Base-by-base conservation (phyloP, 495 filamentous ascomycete species). In the Aspergillus panamensis region DNA sequence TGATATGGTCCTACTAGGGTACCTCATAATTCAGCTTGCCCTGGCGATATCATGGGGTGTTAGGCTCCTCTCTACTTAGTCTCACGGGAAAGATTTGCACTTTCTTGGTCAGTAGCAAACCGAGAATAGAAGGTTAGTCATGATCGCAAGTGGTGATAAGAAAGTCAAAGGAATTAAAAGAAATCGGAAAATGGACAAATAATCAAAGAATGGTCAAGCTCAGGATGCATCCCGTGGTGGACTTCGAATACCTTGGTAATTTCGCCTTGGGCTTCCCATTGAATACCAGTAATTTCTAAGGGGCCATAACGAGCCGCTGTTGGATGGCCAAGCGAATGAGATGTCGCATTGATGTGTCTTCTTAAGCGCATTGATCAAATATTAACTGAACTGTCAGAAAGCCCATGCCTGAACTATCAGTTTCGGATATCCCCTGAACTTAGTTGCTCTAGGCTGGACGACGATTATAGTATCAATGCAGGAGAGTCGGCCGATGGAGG, bases 351-450 rank as follows among this genome's bases (percentile, higher is more conserved):
- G 47, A 55, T 51, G 48, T 45, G 39, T 55, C 37, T 48, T 20
- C 58, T 54, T 35, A 31, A 61, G 30, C 37, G 16, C 42, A 45
- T 19, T 45, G 42, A 19, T 21, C 19, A 16, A 17, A 32, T 29
- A 14, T 47, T 25, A 32, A 31, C 45, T 45, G 21, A n/a, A n/a
- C 35, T 13, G 44, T 56, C 53, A 48, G 20, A 56, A 56, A 44
- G 53, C 42, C 25, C 53, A 56, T 48, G 31, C 53, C 30, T 48
- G 53, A 56, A 56, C 53, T 56, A 56, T 56, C 53, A 56, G 53
- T 48, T 56, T 43, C 48, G 43, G 16, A 32, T 25, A 37, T 39
- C 53, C 53, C 44, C 43, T 56, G 43, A 47, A 39, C 43, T 33
- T 32, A 35, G 30, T 55, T 31, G 6, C 19, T 33, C 16, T 13